These are phyloP conservation scores for Globisporangium recalcitrans DNA, from an alignment of 352 stramenopile species.

Conservation along the genomic window DNA sequence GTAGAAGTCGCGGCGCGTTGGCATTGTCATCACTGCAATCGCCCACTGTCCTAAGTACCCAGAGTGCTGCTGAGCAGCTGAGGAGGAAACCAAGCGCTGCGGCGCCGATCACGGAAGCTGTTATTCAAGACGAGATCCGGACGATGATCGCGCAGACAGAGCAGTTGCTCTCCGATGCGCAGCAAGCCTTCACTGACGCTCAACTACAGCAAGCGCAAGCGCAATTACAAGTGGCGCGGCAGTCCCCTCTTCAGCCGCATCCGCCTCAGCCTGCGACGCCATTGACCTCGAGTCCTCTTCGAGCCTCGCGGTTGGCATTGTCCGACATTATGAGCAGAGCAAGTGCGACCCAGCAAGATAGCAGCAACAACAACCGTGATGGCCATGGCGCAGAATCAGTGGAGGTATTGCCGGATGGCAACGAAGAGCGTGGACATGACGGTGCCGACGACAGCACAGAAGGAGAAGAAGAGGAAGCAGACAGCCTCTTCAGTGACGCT, in stretches of 20 bases:
- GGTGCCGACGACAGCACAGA: background rate
- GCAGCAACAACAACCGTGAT: background rate
- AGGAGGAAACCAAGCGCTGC: background rate
- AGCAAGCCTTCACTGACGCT: background rate
- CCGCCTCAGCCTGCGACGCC: background rate
- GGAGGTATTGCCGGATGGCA: background rate
- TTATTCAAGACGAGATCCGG: slow-evolving; percentile 14
- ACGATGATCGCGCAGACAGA: slow-evolving; percentile 18
- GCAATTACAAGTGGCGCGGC: background rate
- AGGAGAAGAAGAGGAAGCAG: background rate
- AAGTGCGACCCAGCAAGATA: background rate
- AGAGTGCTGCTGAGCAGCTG: background rate
- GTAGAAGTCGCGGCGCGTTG: background rate
- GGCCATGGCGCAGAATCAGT: background rate
- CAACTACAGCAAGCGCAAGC: no score
- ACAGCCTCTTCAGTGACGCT: slow-evolving; percentile 2
- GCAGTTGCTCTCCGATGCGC: slow-evolving; percentile 7
- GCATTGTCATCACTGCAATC: background rate
- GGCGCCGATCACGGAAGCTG: background rate
- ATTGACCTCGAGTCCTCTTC: slow-evolving; percentile 3
- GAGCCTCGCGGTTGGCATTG: background rate
- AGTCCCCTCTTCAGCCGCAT: background rate
- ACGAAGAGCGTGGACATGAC: background rate
- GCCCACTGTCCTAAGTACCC: background rate
- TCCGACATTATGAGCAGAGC: background rate